phyloP scores from a whole-genome alignment of 108 stramenopile genomes.

The Discostella stelligeroides region DNA sequence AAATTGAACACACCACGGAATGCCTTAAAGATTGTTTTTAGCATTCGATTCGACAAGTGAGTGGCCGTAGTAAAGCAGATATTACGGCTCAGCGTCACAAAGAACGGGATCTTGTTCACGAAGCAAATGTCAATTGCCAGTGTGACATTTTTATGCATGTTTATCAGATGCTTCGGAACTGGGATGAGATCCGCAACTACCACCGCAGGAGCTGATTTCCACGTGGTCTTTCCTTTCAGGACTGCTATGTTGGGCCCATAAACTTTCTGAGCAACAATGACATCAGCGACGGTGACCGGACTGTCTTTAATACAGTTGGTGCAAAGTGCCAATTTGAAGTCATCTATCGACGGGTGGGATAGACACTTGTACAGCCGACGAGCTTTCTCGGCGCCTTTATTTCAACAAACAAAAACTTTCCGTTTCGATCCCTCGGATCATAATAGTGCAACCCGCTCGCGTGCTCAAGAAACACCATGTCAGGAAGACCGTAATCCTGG shows the following conservation, averaged over 20 bases:
- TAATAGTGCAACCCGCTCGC: background rate
- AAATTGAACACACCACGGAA: background rate
- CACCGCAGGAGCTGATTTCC: background rate
- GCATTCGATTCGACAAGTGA: slow-evolving; percentile 1
- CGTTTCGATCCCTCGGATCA: background rate
- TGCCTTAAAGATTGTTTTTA: background rate
- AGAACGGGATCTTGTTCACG: background rate
- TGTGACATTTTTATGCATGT: background rate
- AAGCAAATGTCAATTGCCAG: background rate
- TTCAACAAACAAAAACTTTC: background rate
- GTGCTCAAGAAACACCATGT: background rate
- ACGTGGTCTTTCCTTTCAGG: slow-evolving; percentile 13
- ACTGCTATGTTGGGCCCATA: slow-evolving; percentile 8
- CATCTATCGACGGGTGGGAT: background rate
- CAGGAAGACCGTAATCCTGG: background rate
- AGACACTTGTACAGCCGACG: background rate
- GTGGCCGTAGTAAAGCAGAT: slow-evolving; percentile 1
- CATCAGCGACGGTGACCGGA: slow-evolving; percentile 16
- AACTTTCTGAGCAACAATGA: background rate
- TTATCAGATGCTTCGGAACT: background rate
- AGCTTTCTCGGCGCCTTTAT: slow-evolving; percentile 5
- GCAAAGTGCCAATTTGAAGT: slow-evolving; percentile 8
- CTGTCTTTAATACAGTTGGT: slow-evolving; percentile 10
- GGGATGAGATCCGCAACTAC: background rate
- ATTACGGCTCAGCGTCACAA: background rate